Conservation (phyloP, 163 green algal species). For the Volvox carteri region DNA sequence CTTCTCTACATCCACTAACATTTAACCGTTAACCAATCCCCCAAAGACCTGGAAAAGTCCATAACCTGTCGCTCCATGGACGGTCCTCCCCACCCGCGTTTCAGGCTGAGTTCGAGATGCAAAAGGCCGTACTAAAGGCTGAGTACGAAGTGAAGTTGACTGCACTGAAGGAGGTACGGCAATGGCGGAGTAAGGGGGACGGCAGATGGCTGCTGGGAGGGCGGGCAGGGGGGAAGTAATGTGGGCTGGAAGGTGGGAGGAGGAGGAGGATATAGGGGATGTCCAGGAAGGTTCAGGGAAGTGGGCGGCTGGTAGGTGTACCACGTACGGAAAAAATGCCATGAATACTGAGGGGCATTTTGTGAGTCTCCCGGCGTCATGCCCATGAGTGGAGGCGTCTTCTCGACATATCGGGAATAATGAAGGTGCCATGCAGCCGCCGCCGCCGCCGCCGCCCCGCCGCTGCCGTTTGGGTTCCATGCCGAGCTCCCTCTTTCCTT, state of each 20-base stretch:
- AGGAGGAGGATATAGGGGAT: background rate
- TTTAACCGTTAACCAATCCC: too few relatives aligned
- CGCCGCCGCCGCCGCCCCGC: too few relatives aligned
- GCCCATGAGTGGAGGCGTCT: too few relatives aligned
- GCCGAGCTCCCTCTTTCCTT: background rate
- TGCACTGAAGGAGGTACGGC: slow-evolving; percentile 26
- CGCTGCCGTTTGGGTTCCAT: background rate
- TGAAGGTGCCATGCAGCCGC: too few relatives aligned
- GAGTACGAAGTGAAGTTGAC: slow-evolving; percentile 57
- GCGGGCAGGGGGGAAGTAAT: background rate
- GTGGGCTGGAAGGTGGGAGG: background rate
- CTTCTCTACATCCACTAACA: too few relatives aligned
- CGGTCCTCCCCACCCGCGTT: background rate
- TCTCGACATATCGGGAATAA: too few relatives aligned
- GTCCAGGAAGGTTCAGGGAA: background rate
- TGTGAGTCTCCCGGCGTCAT: too few relatives aligned
- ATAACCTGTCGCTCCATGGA: too few relatives aligned
- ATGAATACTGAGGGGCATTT: background rate
- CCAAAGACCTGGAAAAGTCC: too few relatives aligned
- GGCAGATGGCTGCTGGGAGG: background rate
- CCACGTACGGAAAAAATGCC: background rate
- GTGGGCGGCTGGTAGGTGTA: background rate
- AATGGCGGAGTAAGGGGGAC: background rate
- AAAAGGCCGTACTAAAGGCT: slow-evolving; percentile 48
- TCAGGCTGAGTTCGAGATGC: slow-evolving; percentile 56